These are phyloP conservation scores for Osmanthus fragrans DNA, from an alignment of 257 asterid species.

Conservation along the genomic window DNA sequence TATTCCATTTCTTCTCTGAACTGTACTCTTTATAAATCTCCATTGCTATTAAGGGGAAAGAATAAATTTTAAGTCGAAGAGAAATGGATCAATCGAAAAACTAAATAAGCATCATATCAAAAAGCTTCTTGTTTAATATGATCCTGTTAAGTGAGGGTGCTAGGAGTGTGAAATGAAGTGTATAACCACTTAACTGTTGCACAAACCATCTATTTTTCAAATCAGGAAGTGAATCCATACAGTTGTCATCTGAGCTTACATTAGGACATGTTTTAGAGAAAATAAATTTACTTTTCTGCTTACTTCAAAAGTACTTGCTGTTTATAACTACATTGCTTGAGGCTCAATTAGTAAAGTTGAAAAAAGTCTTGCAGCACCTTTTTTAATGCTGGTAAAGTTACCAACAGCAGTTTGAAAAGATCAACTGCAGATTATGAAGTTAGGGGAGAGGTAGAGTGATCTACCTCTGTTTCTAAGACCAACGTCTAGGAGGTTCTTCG, in stretches of 20 bases:
- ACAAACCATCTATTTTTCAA: too few species aligned
- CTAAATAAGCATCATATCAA: neutral
- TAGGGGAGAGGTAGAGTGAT: slow-evolving; percentile 76
- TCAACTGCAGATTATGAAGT: slow-evolving; percentile 58
- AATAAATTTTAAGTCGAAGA: too few species aligned
- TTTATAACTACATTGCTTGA: too few species aligned
- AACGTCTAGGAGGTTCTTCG: too few species aligned
- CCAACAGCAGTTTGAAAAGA: slow-evolving; percentile 42
- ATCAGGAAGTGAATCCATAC: too few species aligned
- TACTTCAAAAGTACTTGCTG: too few species aligned
- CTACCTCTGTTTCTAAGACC: neutral
- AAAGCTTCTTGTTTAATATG: neutral
- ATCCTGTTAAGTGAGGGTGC: neutral
- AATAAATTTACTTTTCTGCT: neutral
- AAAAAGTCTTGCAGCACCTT: slow-evolving; percentile 57
- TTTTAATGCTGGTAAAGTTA: slow-evolving; percentile 66
- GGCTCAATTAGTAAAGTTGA: neutral
- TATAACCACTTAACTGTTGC: too few species aligned
- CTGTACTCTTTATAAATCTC: too few species aligned
- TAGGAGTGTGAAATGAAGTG: neutral
- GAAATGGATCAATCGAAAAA: too few species aligned
- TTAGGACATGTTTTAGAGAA: neutral
- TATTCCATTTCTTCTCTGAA: too few species aligned
- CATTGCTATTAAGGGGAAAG: too few species aligned
- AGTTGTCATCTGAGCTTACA: too few species aligned